Evolutionary conservation across 2,329 filamentous ascomycete genomes (phyloP).

Genomic region (Phialemoniopsis sp.): DNA sequence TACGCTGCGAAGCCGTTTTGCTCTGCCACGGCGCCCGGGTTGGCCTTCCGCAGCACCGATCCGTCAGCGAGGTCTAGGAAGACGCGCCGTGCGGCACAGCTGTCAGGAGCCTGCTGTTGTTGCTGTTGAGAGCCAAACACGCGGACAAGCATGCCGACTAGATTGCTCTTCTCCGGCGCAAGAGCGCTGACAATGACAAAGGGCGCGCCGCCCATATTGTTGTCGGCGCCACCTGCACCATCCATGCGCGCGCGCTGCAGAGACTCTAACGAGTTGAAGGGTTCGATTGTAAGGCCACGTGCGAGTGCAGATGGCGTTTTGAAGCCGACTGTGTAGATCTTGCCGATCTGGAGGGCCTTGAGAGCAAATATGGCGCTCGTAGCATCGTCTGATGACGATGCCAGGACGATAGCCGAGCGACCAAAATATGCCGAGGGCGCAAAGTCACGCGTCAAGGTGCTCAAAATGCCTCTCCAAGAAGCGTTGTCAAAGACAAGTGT

Average conservation of each 20-base stretch:
- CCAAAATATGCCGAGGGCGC: slow-evolving; percentile 78
- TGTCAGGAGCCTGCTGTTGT: slow-evolving; percentile 14
- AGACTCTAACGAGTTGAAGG: slow-evolving; percentile 71
- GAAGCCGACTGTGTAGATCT: slow-evolving; percentile 83
- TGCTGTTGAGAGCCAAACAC: slow-evolving; percentile 53
- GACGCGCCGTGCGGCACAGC: slow-evolving; percentile 40
- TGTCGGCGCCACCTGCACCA: slow-evolving; percentile 14
- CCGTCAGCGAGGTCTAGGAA: slow-evolving; percentile 70
- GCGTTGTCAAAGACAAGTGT: slow-evolving; percentile 75
- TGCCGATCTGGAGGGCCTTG: slow-evolving; percentile 68
- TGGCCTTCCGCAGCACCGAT: slow-evolving; percentile 44
- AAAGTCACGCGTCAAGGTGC: slow-evolving; percentile 75
- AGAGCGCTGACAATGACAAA: slow-evolving; percentile 80
- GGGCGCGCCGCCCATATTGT: slow-evolving; percentile 48
- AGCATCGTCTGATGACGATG: slow-evolving; percentile 69
- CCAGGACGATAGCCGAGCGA: slow-evolving; percentile 71
- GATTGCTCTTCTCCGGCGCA: slow-evolving; percentile 70
- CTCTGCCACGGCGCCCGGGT: slow-evolving; percentile 67
- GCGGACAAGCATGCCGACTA: slow-evolving; percentile 74
- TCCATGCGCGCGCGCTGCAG: slow-evolving; percentile 48
- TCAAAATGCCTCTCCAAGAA: slow-evolving; percentile 80
- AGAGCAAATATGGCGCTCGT: slow-evolving; percentile 76
- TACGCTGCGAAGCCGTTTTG: slow-evolving; percentile 77
- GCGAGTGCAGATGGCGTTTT: slow-evolving; percentile 59
- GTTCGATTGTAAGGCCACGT: slow-evolving; percentile 67